These are phyloP conservation scores for Sanguinoderma infundibulare DNA, from an alignment of 1,284 basidiomycete genomes.

Conservation along the genomic window DNA sequence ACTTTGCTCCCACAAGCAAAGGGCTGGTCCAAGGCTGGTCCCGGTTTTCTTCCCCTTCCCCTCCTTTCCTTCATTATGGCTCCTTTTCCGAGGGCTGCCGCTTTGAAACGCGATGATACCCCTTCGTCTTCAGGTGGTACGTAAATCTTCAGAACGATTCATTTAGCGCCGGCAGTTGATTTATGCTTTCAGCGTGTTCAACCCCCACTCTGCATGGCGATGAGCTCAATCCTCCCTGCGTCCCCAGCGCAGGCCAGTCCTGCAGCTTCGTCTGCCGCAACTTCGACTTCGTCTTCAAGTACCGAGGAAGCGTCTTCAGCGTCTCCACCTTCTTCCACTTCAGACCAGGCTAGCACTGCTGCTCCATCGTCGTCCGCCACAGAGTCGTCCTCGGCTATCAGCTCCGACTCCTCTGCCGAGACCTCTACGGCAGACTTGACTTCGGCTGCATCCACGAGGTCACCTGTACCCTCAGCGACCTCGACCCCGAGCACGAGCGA, in stretches of 20 bases:
- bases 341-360: neutral
- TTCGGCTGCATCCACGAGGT: neutral
- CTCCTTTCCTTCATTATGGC: neutral
- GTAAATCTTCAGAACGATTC: neutral
- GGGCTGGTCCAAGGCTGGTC: too few species aligned
- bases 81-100: conserved; percentile 1
- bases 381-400: neutral
- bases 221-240: neutral
- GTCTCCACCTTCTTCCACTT: neutral
- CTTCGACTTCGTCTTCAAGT: neutral
- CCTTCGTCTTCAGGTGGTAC: conserved; percentile 1
- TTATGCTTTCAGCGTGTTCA: neutral
- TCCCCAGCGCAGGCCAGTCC: neutral
- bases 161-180: neutral
- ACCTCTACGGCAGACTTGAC: neutral
- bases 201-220: too few species aligned
- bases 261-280: neutral
- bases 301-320: neutral
- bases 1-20: conserved; percentile 1
- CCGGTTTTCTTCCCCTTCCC: neutral
- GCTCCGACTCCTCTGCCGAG: neutral
- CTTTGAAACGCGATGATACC: neutral
- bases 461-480: neutral
- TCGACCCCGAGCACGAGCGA: neutral
- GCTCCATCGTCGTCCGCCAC: neutral